phyloP scores from a whole-genome alignment of 1,284 basidiomycete genomes.

The Acaromyces ingoldii region DNA sequence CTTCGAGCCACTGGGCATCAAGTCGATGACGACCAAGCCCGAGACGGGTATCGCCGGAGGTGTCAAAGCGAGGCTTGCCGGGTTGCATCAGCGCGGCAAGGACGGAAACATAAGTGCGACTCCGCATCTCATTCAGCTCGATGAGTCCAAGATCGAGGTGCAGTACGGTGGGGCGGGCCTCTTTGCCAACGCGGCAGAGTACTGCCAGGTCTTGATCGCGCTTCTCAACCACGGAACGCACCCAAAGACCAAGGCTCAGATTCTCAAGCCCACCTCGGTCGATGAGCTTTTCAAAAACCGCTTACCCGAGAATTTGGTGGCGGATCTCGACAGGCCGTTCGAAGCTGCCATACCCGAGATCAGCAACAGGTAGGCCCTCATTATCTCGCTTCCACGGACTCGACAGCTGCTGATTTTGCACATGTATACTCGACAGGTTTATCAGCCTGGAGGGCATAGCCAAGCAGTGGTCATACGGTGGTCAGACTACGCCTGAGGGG shows the following conservation, averaged over 20 bases:
- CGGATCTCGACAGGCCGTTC: constrained; percentile 22
- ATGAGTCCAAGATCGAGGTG: constrained; percentile 30
- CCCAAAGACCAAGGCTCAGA: constrained; percentile 27
- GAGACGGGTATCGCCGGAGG: not conserved
- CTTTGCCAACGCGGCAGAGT: constrained; percentile 23
- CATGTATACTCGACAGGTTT: not conserved
- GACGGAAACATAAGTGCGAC: constrained; percentile 13
- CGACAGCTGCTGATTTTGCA: too few relatives aligned
- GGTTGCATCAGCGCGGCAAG: constrained; percentile 16
- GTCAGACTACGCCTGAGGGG: constrained; percentile 5
- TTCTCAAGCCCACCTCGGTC: constrained; percentile 28
- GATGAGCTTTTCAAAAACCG: constrained; percentile 28
- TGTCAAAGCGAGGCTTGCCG: constrained; percentile 17
- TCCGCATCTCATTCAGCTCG: constrained; percentile 17
- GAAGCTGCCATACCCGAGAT: constrained; percentile 15
- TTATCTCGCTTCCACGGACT: too few relatives aligned
- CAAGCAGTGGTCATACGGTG: constrained; percentile 25
- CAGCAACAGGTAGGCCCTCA: constrained; percentile 12
- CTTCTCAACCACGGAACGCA: constrained; percentile 37
- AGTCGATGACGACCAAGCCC: constrained; percentile 9
- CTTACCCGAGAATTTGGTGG: constrained; percentile 17
- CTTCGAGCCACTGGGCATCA: constrained; percentile 36
- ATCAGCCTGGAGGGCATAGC: constrained; percentile 18
- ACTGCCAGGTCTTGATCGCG: constrained; percentile 27
- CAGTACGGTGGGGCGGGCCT: constrained; percentile 27